Base-by-base conservation (phyloP, 352 stramenopile species). In the Proteromonas lacertae region DNA sequence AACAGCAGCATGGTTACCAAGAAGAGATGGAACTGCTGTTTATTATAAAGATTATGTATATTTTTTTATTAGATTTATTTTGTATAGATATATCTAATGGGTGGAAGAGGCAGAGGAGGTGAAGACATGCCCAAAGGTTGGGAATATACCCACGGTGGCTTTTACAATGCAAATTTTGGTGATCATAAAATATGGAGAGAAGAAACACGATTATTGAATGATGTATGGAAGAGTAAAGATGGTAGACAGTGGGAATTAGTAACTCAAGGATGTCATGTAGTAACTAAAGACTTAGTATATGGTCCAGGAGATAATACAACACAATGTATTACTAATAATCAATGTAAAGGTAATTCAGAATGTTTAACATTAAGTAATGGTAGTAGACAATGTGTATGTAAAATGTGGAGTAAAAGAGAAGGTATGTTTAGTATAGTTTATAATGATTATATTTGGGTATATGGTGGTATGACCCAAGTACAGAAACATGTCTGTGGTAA, bases 211-310 rank as follows among this genome's bases (percentile, higher is more conserved):
- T 30, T 68, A 9, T 65, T 64, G 41, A 66, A 62, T 42, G 60
- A 69, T 40, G 43, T 69, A n/a, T 69, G 60, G 60, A 45, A 39
- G 7, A 61, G 47, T 17, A 38, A 50, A 31, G 56, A 68, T 38
- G 44, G 45, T 16, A 21, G 25, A 7, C 51, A 36, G 18, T 69
- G 60, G 60, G 44, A 48, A 21, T 47, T 68, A 36, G 54, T 68
- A 2, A 63, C 50, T 35, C 59, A 51, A 29, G 59, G 59, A 4
- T 69, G 59, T 32, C 47, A 47, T 40, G 51, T 48, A 24, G 50
- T 41, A n/a, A 50, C 61, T 43, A 36, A 4, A 44, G 58, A 35
- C 13, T 20, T 46, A 13, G 18, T 51, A 10, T 10, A 32, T 39
- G n/a, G n/a, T 36, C 25, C 28, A 23, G 14, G 26, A 23, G 19